Percentiles rank a stretch among this genome's conserved stretches.
Evolutionary conservation across 2,329 filamentous ascomycete genomes (phyloP).

Genomic region (Phyllosticta paracitricarpa): DNA sequence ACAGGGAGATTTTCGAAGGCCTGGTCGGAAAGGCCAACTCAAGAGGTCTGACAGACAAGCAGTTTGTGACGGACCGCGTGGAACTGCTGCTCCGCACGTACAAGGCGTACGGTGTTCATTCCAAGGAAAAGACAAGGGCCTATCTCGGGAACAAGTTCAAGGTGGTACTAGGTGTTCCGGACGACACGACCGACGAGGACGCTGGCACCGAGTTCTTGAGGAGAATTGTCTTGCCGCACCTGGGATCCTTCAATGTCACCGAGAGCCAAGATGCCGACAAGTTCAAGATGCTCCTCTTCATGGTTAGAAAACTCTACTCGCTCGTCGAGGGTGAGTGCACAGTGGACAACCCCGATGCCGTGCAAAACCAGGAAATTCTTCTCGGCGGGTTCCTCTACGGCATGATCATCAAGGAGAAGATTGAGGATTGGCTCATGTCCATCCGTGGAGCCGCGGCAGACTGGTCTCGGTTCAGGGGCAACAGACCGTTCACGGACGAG

Average conservation of each 20-base stretch:
- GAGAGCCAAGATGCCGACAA: slow-evolving; percentile 82
- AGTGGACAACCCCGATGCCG: slow-evolving; percentile 90
- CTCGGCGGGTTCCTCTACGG: slow-evolving; percentile 89
- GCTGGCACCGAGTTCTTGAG: slow-evolving; percentile 85
- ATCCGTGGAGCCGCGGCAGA: slow-evolving; percentile 45
- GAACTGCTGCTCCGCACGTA: slow-evolving; percentile 88
- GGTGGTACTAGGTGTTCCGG: slow-evolving; percentile 72
- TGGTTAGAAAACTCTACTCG: slow-evolving; percentile 91
- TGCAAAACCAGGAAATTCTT: slow-evolving; percentile 91
- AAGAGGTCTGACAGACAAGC: slow-evolving; percentile 70
- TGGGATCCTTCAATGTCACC: slow-evolving; percentile 77
- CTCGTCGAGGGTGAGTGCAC: slow-evolving; percentile 87
- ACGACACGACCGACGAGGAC: slow-evolving; percentile 77
- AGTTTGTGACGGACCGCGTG: slow-evolving; percentile 85
- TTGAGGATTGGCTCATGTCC: slow-evolving; percentile 80
- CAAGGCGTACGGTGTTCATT: slow-evolving; percentile 80
- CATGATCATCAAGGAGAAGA: slow-evolving; percentile 87
- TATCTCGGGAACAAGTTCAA: slow-evolving; percentile 89
- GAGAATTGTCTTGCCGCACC: slow-evolving; percentile 81
- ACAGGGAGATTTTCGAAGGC: slow-evolving; percentile 92
- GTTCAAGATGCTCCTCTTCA: slow-evolving; percentile 87
- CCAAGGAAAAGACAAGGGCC: slow-evolving; percentile 67
- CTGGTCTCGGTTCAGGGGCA: slow-evolving; percentile 43
- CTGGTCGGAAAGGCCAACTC: slow-evolving; percentile 69
- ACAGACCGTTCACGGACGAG: slow-evolving; percentile 57